These are phyloP conservation scores for Monilinia fructigena DNA, from an alignment of 2,329 filamentous ascomycete species.

Conservation along the genomic window DNA sequence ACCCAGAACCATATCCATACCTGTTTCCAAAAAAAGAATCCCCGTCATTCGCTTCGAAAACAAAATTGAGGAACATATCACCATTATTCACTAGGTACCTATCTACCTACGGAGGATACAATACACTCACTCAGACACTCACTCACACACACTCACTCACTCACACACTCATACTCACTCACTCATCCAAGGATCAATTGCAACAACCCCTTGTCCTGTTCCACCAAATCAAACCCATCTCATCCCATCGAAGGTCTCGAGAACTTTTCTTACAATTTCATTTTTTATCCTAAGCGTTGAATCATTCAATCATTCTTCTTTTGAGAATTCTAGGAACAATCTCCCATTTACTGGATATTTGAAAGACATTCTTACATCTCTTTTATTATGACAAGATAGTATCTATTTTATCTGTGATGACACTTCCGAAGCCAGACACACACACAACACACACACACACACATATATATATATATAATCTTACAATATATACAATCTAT, in stretches of 20 bases:
- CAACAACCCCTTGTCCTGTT: conserved; percentile 1
- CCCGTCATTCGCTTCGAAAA: conserved; percentile 11
- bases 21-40: conserved; percentile 6
- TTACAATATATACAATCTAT: too few species aligned
- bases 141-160: too few species aligned
- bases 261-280: neutral
- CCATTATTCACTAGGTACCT: neutral
- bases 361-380: neutral
- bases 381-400: neutral
- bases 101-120: too few species aligned
- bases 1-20: neutral
- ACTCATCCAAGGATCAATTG: conserved; percentile 3
- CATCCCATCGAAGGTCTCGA: neutral
- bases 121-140: too few species aligned
- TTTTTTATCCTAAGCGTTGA: neutral
- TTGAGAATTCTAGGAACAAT: neutral
- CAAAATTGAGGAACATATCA: conserved; percentile 11
- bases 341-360: neutral
- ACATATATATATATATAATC: too few species aligned
- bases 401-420: neutral
- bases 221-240: too few species aligned
- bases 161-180: neutral
- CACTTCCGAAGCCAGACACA: neutral
- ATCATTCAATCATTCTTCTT: conserved; percentile 13
- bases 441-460: too few species aligned